Percentiles rank a stretch among this genome's conserved stretches.
Conservation (phyloP, 768 basidiomycete genomes). For the Chalciporus chontae region DNA sequence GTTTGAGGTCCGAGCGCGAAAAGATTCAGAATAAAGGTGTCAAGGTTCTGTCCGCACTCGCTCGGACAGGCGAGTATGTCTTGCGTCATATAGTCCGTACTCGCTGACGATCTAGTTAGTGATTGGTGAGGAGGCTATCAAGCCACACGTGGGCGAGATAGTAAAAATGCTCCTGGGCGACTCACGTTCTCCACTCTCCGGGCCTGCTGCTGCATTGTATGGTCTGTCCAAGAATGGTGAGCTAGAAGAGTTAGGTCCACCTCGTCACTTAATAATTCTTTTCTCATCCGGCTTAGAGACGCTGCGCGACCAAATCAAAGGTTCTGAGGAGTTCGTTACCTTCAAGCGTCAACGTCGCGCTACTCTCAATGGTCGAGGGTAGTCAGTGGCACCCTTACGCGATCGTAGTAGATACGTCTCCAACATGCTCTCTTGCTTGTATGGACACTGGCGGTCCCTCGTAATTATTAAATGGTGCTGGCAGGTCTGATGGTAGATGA, state of each 20-base stretch:
- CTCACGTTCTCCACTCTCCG: background rate
- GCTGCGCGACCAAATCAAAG: background rate
- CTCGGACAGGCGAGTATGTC: background rate
- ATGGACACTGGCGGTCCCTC: no score
- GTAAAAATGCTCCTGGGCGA: background rate
- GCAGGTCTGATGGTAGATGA: no score
- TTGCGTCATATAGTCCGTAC: no score
- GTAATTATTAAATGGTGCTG: no score
- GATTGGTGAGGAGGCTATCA: conserved; percentile 2
- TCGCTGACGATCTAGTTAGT: background rate
- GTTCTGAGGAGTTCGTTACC: background rate
- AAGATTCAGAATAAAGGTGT: background rate
- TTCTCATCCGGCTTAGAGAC: background rate
- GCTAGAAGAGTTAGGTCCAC: background rate
- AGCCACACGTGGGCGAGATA: background rate
- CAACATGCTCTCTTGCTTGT: background rate
- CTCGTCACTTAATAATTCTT: background rate
- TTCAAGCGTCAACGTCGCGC: background rate
- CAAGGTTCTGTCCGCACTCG: conserved; percentile 5
- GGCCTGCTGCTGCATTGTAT: background rate
- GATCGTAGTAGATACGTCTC: no score
- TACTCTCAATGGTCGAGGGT: no score
- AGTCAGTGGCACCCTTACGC: no score
- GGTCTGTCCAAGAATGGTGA: conserved; percentile 5
- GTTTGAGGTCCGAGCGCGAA: background rate